Percentiles rank a stretch among this genome's conserved stretches.
These are phyloP conservation scores for Beauveria scarabaeidicola DNA, from an alignment of 2,329 filamentous ascomycete species.

Conservation along the genomic window DNA sequence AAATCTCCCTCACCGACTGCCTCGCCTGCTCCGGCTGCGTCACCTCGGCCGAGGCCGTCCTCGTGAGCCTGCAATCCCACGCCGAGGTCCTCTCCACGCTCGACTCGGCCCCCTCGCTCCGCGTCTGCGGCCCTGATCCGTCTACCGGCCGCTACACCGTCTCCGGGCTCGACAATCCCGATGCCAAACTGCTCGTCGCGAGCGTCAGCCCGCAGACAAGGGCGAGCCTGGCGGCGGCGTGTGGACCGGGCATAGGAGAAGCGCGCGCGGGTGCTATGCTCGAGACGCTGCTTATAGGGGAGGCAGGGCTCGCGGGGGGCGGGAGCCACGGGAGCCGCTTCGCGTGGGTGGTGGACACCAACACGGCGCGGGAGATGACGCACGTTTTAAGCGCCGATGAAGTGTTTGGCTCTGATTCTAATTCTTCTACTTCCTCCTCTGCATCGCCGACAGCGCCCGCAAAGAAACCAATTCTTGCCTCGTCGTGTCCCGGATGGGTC, in stretches of 20 bases:
- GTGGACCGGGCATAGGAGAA: slow-evolving; percentile 62
- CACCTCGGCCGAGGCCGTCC: slow-evolving; percentile 93
- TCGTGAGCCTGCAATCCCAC: slow-evolving; percentile 90
- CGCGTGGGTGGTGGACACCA: slow-evolving; percentile 85
- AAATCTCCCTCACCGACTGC: slow-evolving; percentile 95
- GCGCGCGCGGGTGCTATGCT: slow-evolving; percentile 73
- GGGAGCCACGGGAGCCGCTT: slow-evolving; percentile 67
- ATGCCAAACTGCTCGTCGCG: slow-evolving; percentile 77
- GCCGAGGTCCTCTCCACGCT: slow-evolving; percentile 79
- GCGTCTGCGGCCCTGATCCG: slow-evolving; percentile 24
- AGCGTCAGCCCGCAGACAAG: slow-evolving; percentile 88
- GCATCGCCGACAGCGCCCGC: background rate
- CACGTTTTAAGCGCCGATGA: slow-evolving; percentile 74
- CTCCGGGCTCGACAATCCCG: slow-evolving; percentile 45
- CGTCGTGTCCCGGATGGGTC: slow-evolving; percentile 94
- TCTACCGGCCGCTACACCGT: slow-evolving; percentile 29
- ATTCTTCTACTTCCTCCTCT: background rate
- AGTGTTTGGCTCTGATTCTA: slow-evolving; percentile 34
- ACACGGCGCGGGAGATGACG: slow-evolving; percentile 70
- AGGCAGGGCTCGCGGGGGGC: slow-evolving; percentile 61
- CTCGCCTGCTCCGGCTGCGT: slow-evolving; percentile 96
- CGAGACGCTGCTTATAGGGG: slow-evolving; percentile 60
- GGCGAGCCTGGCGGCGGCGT: slow-evolving; percentile 81
- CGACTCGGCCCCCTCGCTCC: slow-evolving; percentile 53
- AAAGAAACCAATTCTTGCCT: slow-evolving; percentile 64